Evolutionary conservation across 2,329 filamentous ascomycete genomes (phyloP).

Genomic region (Juglanconis oblonga): DNA sequence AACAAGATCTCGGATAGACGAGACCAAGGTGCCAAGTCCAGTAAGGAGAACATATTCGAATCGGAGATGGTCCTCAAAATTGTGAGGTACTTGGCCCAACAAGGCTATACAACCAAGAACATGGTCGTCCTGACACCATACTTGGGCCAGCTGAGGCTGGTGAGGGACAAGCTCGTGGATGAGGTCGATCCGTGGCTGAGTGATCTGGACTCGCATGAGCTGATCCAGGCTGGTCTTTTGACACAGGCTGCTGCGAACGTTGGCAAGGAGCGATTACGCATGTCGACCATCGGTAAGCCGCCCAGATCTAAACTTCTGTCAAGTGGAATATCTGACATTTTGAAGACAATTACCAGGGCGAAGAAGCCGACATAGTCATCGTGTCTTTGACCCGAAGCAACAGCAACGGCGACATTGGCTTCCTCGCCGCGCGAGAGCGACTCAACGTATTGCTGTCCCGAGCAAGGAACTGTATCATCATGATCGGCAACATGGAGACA

Average conservation of each 20-base stretch:
- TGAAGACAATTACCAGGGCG: slow-evolving; percentile 74
- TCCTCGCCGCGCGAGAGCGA: slow-evolving; percentile 63
- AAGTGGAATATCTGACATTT: background rate
- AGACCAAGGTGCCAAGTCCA: slow-evolving; percentile 47
- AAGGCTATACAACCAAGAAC: slow-evolving; percentile 64
- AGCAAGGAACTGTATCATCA: slow-evolving; percentile 62
- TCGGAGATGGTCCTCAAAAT: slow-evolving; percentile 62
- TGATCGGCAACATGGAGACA: slow-evolving; percentile 68
- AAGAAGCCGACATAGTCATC: slow-evolving; percentile 72
- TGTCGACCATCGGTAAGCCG: slow-evolving; percentile 67
- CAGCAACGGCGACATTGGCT: slow-evolving; percentile 61
- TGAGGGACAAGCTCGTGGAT: slow-evolving; percentile 49
- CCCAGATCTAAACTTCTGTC: background rate
- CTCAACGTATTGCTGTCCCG: slow-evolving; percentile 69
- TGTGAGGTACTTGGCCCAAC: slow-evolving; percentile 66
- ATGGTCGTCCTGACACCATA: slow-evolving; percentile 72
- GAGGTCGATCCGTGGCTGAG: slow-evolving; percentile 65
- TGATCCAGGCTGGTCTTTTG: slow-evolving; percentile 62
- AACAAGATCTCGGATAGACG: slow-evolving; percentile 41
- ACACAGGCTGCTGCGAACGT: slow-evolving; percentile 48
- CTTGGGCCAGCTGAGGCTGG: slow-evolving; percentile 61
- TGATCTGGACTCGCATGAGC: slow-evolving; percentile 63
- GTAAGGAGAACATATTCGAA: slow-evolving; percentile 64
- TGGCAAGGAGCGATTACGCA: slow-evolving; percentile 49
- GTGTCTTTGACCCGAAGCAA: slow-evolving; percentile 68